These are phyloP conservation scores for Hippophae gyantsensis DNA, from an alignment of 306 rosid genomes.

Conservation along the genomic window DNA sequence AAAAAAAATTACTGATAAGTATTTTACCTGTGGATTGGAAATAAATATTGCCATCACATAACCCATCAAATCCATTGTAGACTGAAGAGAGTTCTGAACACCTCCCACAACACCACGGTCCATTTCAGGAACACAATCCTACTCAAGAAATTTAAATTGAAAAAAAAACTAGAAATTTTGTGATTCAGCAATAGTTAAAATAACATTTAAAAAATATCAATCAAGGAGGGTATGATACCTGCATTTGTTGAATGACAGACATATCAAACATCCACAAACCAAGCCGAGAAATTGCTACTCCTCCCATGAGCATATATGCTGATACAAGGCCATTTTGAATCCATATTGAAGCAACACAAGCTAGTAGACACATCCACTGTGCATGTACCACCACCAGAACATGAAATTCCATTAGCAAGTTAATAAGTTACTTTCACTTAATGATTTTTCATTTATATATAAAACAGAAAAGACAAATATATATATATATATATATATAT, in stretches of 20 bases:
- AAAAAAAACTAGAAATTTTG: neutral
- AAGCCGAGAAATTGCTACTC: constrained; percentile 77
- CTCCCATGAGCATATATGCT: constrained; percentile 61
- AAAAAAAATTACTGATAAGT: no score
- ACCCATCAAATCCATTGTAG: constrained; percentile 68
- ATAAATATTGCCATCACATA: constrained; percentile 70
- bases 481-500: no score
- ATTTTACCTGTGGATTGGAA: constrained; percentile 65
- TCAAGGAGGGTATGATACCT: constrained; percentile 26
- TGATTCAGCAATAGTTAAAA: neutral
- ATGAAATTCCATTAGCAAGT: no score
- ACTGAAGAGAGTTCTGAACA: constrained; percentile 74
- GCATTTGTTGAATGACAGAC: constrained; percentile 85
- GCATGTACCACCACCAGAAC: neutral
- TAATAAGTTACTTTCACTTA: no score
- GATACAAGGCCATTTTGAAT: constrained; percentile 31
- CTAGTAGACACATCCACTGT: constrained; percentile 72
- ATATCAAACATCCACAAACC: constrained; percentile 92
- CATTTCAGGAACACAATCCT: constrained; percentile 67
- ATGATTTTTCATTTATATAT: neutral
- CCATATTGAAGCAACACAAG: constrained; percentile 60
- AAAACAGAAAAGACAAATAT: no score
- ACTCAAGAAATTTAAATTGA: neutral
- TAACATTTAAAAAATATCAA: neutral
- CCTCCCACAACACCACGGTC: constrained; percentile 87